These are phyloP conservation scores for Sesbania bispinosa DNA, from an alignment of 306 rosid species.

Conservation along the genomic window DNA sequence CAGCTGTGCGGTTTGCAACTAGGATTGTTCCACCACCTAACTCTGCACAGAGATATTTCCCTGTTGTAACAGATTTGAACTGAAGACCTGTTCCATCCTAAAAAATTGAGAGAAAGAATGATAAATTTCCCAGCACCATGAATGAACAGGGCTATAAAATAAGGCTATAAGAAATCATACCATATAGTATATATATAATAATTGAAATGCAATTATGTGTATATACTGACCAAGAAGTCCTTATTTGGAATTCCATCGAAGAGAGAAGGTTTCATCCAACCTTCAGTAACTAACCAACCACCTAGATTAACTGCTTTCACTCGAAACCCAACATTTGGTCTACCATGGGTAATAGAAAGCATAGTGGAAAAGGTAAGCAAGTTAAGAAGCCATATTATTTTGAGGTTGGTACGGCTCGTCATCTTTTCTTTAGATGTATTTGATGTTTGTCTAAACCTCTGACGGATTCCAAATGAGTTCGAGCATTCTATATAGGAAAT, in stretches of 20 bases:
- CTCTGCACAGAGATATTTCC: constrained; percentile 59
- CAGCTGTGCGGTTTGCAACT: constrained; percentile 59
- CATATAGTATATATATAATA: neutral
- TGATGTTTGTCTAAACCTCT: no score
- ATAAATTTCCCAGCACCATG: neutral
- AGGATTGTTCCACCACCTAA: constrained; percentile 65
- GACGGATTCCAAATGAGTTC: neutral
- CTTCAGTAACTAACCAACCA: constrained; percentile 85
- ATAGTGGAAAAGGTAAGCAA: neutral
- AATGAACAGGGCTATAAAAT: neutral
- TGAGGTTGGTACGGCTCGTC: neutral
- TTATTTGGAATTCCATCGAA: constrained; percentile 76
- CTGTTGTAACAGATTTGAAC: constrained; percentile 57
- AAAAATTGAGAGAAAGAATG: neutral
- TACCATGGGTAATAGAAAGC: constrained; percentile 26
- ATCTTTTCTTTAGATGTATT: neutral
- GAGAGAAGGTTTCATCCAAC: constrained; percentile 87
- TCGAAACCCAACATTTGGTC: neutral
- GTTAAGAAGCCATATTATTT: constrained; percentile 23
- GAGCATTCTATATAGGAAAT: neutral
- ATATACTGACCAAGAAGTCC: constrained; percentile 47
- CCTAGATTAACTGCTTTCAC: constrained; percentile 70
- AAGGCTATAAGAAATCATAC: neutral
- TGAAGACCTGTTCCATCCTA: constrained; percentile 75
- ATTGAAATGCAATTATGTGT: neutral